phyloP scores from a whole-genome alignment of 2,329 filamentous ascomycete genomes.

The Penicillium nordicum region DNA sequence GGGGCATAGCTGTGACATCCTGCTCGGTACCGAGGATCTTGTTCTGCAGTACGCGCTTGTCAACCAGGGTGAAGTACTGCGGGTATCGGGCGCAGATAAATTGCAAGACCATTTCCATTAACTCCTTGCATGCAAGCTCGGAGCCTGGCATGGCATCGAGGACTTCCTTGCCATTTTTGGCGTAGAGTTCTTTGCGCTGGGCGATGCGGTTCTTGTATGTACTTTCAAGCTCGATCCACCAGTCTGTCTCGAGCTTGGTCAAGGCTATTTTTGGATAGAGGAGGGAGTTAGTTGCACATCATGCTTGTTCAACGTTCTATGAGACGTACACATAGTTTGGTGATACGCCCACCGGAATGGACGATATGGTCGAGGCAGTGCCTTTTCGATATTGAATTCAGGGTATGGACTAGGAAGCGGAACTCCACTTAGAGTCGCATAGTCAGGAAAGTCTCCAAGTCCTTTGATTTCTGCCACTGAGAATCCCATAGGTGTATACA shows the following conservation, averaged over 20 bases:
- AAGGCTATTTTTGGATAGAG: slow-evolving; percentile 53
- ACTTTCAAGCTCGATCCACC: slow-evolving; percentile 83
- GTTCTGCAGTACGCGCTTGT: slow-evolving; percentile 63
- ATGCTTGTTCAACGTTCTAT: background rate
- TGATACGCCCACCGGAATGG: slow-evolving; percentile 83
- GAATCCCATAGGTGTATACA: slow-evolving; percentile 65
- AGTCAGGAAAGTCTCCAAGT: slow-evolving; percentile 76
- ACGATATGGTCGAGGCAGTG: slow-evolving; percentile 70
- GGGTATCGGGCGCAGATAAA: slow-evolving; percentile 78
- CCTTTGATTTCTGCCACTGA: slow-evolving; percentile 65
- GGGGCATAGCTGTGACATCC: slow-evolving; percentile 59
- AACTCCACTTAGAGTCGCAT: slow-evolving; percentile 70
- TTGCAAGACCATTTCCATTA: slow-evolving; percentile 82
- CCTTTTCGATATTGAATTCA: slow-evolving; percentile 66
- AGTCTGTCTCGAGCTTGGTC: slow-evolving; percentile 74
- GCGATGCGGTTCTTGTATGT: slow-evolving; percentile 66
- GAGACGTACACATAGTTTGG: slow-evolving; percentile 78
- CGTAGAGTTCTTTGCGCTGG: slow-evolving; percentile 64
- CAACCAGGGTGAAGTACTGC: slow-evolving; percentile 61
- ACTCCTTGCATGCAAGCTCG: slow-evolving; percentile 75
- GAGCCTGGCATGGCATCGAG: slow-evolving; percentile 69
- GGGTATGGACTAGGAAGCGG: slow-evolving; percentile 63
- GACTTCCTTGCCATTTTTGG: slow-evolving; percentile 60
- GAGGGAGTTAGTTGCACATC: background rate
- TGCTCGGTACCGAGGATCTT: slow-evolving; percentile 61